These are phyloP conservation scores for Scedosporium dehoogii DNA, from an alignment of 2,329 filamentous ascomycete species.

Conservation along the genomic window DNA sequence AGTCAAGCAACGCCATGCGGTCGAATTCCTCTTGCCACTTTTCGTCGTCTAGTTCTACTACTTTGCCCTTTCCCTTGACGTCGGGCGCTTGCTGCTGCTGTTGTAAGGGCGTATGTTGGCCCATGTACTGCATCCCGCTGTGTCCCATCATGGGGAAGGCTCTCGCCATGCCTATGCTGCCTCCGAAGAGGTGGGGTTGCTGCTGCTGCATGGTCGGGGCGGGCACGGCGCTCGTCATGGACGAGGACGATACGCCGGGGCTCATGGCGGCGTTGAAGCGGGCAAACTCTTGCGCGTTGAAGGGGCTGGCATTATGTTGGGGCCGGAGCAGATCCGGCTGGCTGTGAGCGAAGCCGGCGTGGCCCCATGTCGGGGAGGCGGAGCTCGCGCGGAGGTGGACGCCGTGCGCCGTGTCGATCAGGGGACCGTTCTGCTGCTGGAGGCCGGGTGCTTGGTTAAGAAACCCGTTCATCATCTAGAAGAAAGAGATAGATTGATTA, in stretches of 20 bases:
- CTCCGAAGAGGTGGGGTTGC: constrained; percentile 48
- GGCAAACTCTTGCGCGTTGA: constrained; percentile 77
- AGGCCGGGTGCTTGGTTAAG: constrained; percentile 64
- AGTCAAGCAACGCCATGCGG: constrained; percentile 64
- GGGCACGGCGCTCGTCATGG: constrained; percentile 11
- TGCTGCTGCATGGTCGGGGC: constrained; percentile 24
- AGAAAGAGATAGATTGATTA: constrained; percentile 6
- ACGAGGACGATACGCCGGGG: constrained; percentile 34
- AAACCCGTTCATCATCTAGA: constrained; percentile 86
- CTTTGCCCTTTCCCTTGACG: constrained; percentile 75
- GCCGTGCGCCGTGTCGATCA: constrained; percentile 38
- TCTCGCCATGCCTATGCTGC: constrained; percentile 41
- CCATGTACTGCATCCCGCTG: constrained; percentile 46
- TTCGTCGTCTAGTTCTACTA: constrained; percentile 86
- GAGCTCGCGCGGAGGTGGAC: constrained; percentile 43
- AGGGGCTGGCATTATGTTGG: constrained; percentile 45
- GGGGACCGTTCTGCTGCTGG: constrained; percentile 40
- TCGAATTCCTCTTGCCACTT: constrained; percentile 97
- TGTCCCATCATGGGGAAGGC: constrained; percentile 15
- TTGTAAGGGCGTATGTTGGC: constrained; percentile 28
- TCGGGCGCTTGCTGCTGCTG: constrained; percentile 37
- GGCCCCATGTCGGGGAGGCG: constrained; percentile 41
- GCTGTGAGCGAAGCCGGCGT: constrained; percentile 35
- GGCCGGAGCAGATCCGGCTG: constrained; percentile 26
- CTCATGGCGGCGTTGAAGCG: constrained; percentile 70